Base-by-base conservation (phyloP, 441 rosid species). In the Biscutella auriculata region DNA sequence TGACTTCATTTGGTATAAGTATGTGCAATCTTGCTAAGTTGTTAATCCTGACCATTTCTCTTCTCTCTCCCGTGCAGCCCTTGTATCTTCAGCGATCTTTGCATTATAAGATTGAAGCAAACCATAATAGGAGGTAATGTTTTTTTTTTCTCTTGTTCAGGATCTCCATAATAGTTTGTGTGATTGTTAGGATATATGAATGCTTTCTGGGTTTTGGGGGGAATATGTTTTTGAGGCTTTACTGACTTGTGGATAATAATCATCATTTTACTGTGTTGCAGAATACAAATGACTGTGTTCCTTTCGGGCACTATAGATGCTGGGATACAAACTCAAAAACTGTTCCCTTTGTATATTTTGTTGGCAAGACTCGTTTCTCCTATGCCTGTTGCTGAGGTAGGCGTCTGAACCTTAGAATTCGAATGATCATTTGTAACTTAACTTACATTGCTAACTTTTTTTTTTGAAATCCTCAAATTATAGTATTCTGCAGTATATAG, bases 401-500 rank as follows among this genome's bases (percentile, higher is more conserved):
- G 68, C 21, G 15, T 55, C 35, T 61, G 17, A 42, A 37, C 40
- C 27, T 36, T 40, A 7, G 2, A 46, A 13, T 11, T 51, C 12
- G 11, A 61, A 39, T 37, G 15, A 59, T 70, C 17, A 26, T 33
- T 53, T 48, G 21, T 28, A 17, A 46, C 52, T 37, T 46, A 39
- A 2, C 41, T 55, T 53, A 66, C 36, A 25, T 71, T 9, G 53
- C 72, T 73, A 57, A 77, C 71, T 53, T 44, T 62, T 15, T 63
- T 65, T 50, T 17, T 49, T 41, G 27, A 61, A 57, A 66, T 60
- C 76, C 48, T 70, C 77, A 57, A 70, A 68, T 73, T 75, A 73
- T 77, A 94, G 99, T 75, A 80, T 73, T 83, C 93, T 81, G 95
- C 94, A 72, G 93, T 76, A 58, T 94, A 87, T 70, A 82, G 79